phyloP scores from a whole-genome alignment of 306 rosid species.

The Citrullus amarus region DNA sequence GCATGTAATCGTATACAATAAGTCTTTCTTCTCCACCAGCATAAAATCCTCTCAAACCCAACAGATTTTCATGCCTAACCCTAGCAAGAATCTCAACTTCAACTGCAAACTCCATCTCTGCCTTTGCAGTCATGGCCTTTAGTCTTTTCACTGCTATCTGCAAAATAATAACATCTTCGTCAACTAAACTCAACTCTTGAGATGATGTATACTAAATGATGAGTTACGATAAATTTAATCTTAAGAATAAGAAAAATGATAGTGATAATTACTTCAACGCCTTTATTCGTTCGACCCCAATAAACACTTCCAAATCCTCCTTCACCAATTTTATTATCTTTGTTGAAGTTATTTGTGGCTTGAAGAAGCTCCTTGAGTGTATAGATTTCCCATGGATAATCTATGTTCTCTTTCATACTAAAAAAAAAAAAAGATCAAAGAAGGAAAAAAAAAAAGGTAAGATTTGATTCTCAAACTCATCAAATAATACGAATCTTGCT shows the following conservation, averaged over 20 bases:
- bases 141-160: conserved; percentile 90
- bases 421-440: neutral
- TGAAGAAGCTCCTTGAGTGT: conserved; percentile 73
- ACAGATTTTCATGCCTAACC: conserved; percentile 69
- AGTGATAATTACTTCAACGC: conserved; percentile 37
- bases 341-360: conserved; percentile 71
- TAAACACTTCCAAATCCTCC: conserved; percentile 93
- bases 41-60: conserved; percentile 75
- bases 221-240: neutral
- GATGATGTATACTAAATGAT: neutral
- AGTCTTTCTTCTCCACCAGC: conserved; percentile 83
- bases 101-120: conserved; percentile 96
- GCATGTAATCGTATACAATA: conserved; percentile 83
- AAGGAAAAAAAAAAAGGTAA: neutral
- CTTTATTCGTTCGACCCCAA: conserved; percentile 72
- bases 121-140: conserved; percentile 77
- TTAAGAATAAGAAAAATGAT: too few species aligned
- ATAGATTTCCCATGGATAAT: conserved; percentile 81
- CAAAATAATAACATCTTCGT: neutral
- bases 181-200: neutral
- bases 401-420: conserved; percentile 19
- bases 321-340: conserved; percentile 79
- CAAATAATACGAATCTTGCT: too few species aligned
- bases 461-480: neutral
- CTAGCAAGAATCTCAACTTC: conserved; percentile 91